Percentiles rank a stretch among this genome's conserved stretches.
These are phyloP conservation scores for Phaeosphaeria sp. DNA, from an alignment of 2,329 filamentous ascomycete species.

Conservation along the genomic window DNA sequence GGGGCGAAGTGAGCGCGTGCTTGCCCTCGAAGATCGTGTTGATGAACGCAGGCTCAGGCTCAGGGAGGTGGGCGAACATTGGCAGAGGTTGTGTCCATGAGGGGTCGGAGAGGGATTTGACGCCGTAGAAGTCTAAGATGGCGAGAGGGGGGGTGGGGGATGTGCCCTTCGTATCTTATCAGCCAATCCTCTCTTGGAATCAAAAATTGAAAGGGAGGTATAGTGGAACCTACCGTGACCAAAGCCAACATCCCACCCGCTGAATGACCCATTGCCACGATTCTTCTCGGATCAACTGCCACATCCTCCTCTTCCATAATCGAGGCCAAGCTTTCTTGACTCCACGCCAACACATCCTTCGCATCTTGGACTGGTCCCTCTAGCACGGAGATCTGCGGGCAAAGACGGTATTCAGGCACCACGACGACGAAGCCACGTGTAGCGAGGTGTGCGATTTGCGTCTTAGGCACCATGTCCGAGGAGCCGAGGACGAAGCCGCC, in stretches of 20 bases:
- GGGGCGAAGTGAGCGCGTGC: background rate
- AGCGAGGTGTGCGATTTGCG: constrained; percentile 2
- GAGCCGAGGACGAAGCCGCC: constrained; percentile 12
- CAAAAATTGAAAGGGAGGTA: too few relatives aligned
- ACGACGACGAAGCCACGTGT: constrained; percentile 10
- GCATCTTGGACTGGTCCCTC: constrained; percentile 7
- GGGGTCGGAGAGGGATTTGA: constrained; percentile 3
- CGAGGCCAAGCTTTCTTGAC: background rate
- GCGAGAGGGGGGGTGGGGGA: constrained; percentile 6
- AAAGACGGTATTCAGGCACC: constrained; percentile 7
- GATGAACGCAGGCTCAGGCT: background rate
- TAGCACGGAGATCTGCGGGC: constrained; percentile 4
- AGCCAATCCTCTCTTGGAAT: too few relatives aligned
- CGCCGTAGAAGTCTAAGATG: constrained; percentile 12
- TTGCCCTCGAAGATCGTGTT: constrained; percentile 3
- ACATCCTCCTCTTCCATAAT: background rate
- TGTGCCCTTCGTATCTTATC: background rate
- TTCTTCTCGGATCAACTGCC: background rate
- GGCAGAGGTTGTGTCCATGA: constrained; percentile 2
- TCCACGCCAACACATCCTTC: constrained; percentile 4
- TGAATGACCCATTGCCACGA: constrained; percentile 10
- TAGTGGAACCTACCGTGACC: constrained; percentile 7
- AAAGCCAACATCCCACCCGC: constrained; percentile 7
- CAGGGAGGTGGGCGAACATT: background rate
- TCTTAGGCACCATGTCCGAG: background rate